These are phyloP conservation scores for Neobulgaria alba DNA, from an alignment of 2,329 filamentous ascomycete genomes.

Conservation along the genomic window DNA sequence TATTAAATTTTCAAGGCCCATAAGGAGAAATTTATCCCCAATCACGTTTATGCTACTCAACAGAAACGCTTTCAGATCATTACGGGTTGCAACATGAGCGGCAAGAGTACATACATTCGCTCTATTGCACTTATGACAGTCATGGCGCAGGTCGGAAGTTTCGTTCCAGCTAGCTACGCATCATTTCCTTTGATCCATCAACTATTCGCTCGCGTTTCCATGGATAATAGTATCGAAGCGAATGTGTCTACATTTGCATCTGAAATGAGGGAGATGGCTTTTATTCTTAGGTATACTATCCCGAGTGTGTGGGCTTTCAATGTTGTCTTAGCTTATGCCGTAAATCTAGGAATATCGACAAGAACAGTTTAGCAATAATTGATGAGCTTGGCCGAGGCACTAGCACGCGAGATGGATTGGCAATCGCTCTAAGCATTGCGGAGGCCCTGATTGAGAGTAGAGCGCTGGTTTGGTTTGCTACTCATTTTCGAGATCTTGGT, in stretches of 20 bases:
- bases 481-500: slow-evolving; percentile 77
- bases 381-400: slow-evolving; percentile 92
- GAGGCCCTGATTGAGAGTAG: slow-evolving; percentile 76
- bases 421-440: slow-evolving; percentile 82
- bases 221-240: slow-evolving; percentile 79
- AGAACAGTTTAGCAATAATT: slow-evolving; percentile 69
- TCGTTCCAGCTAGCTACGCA: slow-evolving; percentile 79
- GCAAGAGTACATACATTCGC: slow-evolving; percentile 91
- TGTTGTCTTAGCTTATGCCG: too few species aligned
- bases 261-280: slow-evolving; percentile 94
- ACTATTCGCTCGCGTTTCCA: slow-evolving; percentile 79
- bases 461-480: slow-evolving; percentile 84
- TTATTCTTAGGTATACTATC: slow-evolving; percentile 57
- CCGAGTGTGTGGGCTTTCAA: too few species aligned
- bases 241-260: slow-evolving; percentile 90
- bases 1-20: slow-evolving; percentile 39
- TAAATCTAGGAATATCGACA: slow-evolving; percentile 57
- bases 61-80: slow-evolving; percentile 85
- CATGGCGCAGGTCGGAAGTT: slow-evolving; percentile 90
- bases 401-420: slow-evolving; percentile 77
- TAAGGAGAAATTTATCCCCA: slow-evolving; percentile 65
- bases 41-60: slow-evolving; percentile 78
- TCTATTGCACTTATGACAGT: slow-evolving; percentile 75
- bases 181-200: slow-evolving; percentile 72
- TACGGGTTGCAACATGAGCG: slow-evolving; percentile 97